Evolutionary conservation across 345 rosid species (phyloP), one percentile per base, ranked within the genome.

Genomic region (Aurinia saxatilis): DNA sequence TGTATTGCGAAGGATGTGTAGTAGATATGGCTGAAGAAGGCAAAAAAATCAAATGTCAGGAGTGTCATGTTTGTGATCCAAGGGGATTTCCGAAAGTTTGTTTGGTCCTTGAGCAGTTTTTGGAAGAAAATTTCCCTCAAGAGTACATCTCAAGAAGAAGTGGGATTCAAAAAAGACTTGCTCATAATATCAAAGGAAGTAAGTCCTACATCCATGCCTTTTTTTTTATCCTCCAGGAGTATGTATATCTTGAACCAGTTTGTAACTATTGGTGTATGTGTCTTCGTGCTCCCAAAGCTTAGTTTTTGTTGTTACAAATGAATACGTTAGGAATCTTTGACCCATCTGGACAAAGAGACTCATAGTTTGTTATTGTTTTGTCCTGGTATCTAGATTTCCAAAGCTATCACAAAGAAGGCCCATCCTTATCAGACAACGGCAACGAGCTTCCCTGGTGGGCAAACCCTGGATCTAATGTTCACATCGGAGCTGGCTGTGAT

Each of bases 1-100:
- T 82, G 27, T 82, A 79, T 73, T 91, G 96, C 25, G 77, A 83
- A 74, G 77, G 71, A 45, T 91, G 96, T 71, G 66, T 86, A n/a
- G 36, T 44, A 16, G 31, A 60, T 57, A 71, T 75, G 39, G 74
- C 66, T 34, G 63, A 65, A 45, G 76, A 73, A 66, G 56, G 65
- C 50, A 77, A 71, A 66, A 60, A 55, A 70, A 70, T 83, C 63
- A 82, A 31, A 68, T 91, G 98, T 60, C 84, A 74, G 71, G 81
- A 68, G 27, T 91, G 96, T 62, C 71, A 64, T 46, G 72, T 81
- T 72, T 60, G 49, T 56, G 88, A 91, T 60, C 96, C 95, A 8
- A 70, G 65, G 53, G 71, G 79, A 18, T 42, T 56, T 57, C 87
- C 87, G 1, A 81, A 83, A 75, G 88, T 88, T 25, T 88, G 96